A percentile compares a stretch with the other conserved stretches of the same genome.
These are phyloP conservation scores for Aureobasidium mangrovei DNA, from an alignment of 2,329 filamentous ascomycete genomes.

Conservation along the genomic window DNA sequence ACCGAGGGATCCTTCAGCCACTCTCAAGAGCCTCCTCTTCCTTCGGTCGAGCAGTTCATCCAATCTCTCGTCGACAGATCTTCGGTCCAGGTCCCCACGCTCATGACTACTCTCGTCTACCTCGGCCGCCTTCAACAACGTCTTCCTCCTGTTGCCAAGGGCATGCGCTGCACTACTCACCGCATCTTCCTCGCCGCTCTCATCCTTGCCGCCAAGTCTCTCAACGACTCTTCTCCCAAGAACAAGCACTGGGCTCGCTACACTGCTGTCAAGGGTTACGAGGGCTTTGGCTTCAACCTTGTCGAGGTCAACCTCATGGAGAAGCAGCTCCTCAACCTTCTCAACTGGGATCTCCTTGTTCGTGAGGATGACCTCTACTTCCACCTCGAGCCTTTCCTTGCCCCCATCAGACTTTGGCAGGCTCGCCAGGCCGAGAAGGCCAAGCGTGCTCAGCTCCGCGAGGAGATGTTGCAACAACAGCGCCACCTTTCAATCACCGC, in stretches of 20 bases:
- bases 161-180: conserved; percentile 92
- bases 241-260: conserved; percentile 99
- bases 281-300: conserved; percentile 80
- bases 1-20: conserved; percentile 38
- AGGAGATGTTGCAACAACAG: conserved; percentile 30
- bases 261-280: conserved; percentile 63
- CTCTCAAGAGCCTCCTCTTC: conserved; percentile 44
- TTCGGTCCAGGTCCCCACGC: conserved; percentile 91
- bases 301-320: conserved; percentile 99
- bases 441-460: conserved; percentile 35
- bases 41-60: conserved; percentile 85
- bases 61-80: conserved; percentile 81
- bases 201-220: conserved; percentile 86
- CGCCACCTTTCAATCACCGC: conserved; percentile 29
- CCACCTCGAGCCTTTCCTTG: conserved; percentile 81
- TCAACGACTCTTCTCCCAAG: conserved; percentile 97
- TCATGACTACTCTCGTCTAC: conserved; percentile 96
- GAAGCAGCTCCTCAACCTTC: conserved; percentile 89
- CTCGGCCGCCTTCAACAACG: conserved; percentile 73
- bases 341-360: conserved; percentile 91
- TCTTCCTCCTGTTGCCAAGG: conserved; percentile 89
- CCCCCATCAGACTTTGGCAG: conserved; percentile 62
- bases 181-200: conserved; percentile 89
- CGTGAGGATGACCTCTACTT: conserved; percentile 75
- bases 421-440: conserved; percentile 47